A percentile compares a stretch with the other conserved stretches of the same genome.
Evolutionary conservation across 257 asterid species (phyloP).

Genomic region (Penstemon davidsonii): DNA sequence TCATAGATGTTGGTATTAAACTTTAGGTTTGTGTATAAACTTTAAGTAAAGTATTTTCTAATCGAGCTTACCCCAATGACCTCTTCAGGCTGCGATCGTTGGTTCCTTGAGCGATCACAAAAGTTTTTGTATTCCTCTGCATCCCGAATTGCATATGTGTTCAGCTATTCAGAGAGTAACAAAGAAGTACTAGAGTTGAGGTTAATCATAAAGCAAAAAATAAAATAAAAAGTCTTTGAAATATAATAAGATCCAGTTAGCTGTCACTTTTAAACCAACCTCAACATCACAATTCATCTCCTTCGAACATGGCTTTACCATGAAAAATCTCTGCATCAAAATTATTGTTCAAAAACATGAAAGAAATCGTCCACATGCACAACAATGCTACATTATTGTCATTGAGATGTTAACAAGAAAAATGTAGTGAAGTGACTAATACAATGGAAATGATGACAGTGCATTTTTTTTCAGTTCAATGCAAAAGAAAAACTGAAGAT

Average conservation of each 20-base stretch:
- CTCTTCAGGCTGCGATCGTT: constrained; percentile 94
- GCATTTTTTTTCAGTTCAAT: not conserved
- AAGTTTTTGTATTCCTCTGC: constrained; percentile 97
- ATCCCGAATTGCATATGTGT: constrained; percentile 87
- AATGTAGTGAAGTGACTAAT: constrained; percentile 2
- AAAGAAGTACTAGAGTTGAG: not conserved
- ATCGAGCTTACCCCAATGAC: constrained; percentile 73
- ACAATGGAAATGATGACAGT: constrained; percentile 3
- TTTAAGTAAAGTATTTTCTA: constrained; percentile 11
- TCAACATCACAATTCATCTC: constrained; percentile 99
- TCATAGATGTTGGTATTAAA: not conserved
- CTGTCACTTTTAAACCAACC: constrained; percentile 47
- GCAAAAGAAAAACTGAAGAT: constrained; percentile 7
- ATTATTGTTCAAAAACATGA: constrained; percentile 30
- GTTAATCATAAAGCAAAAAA: not conserved
- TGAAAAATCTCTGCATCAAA: constrained; percentile 82
- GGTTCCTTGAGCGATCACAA: constrained; percentile 91
- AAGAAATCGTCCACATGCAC: constrained; percentile 13
- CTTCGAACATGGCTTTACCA: constrained; percentile 95
- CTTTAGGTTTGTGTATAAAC: constrained; percentile 9
- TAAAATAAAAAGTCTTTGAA: not conserved
- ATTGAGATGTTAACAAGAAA: constrained; percentile 20
- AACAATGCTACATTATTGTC: not conserved
- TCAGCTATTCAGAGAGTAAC: constrained; percentile 47
- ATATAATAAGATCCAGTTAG: not conserved